These are phyloP conservation scores for Porcisia deanei DNA, from an alignment of 208 protist genomes.

Conservation along the genomic window DNA sequence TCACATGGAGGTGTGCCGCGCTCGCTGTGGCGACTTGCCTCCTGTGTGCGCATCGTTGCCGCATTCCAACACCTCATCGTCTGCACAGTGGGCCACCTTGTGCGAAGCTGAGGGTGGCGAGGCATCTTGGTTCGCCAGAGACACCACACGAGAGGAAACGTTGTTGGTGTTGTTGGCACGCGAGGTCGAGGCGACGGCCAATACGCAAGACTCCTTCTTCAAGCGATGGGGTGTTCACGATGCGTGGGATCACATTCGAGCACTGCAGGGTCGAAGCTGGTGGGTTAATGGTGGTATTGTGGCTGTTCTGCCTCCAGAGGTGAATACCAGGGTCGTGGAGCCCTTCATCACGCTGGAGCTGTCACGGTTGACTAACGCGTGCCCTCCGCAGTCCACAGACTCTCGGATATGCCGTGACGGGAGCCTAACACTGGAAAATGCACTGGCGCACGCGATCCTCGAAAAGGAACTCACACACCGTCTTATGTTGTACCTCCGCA, in stretches of 20 bases:
- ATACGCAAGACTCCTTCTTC: constrained; percentile 13
- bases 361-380: neutral
- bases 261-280: constrained; percentile 25
- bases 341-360: constrained; percentile 42
- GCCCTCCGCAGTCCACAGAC: neutral
- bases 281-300: constrained; percentile 12
- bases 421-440: neutral
- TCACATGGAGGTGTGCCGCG: constrained; percentile 28
- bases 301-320: constrained; percentile 4
- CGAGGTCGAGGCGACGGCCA: constrained; percentile 10
- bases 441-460: neutral
- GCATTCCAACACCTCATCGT: neutral
- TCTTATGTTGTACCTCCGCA: neutral
- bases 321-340: constrained; percentile 6
- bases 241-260: constrained; percentile 22
- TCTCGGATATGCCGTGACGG: neutral
- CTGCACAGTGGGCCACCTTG: neutral
- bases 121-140: neutral
- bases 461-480: constrained; percentile 9
- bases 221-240: constrained; percentile 24
- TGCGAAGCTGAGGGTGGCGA: neutral
- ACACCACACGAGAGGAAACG: constrained; percentile 15
- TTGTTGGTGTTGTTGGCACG: constrained; percentile 23
- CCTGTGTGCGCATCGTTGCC: neutral
- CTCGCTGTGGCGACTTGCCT: neutral